Evolutionary conservation across 305 asterid species (phyloP), one percentile per base, ranked within the genome.

Genomic region (Fraxinus xanthoxyloides): DNA sequence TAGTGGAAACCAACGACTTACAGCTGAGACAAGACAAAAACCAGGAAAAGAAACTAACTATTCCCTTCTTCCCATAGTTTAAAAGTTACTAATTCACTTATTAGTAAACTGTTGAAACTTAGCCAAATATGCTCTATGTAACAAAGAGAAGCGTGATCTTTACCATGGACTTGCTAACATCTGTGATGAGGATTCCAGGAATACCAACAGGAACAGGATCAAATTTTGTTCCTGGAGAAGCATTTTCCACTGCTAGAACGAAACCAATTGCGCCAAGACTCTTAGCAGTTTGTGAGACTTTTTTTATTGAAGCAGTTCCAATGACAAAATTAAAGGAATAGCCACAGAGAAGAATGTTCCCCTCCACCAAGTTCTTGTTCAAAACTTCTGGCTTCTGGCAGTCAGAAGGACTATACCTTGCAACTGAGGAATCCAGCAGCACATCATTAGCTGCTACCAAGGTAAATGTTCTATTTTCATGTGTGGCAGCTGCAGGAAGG

Each of bases 281-380:
- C 92, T 87, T 92, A 19, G 98, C 97, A 74, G 99, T 93, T 85
- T 93, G 88, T 0, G 94, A 83, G 38, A 95, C 98, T 84, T 84
- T 92, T 87, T 93, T 97, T 38, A 97, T 89, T n/a, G 97, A 97
- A 80, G 99, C 92, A 77, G 98, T 89, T 75, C 98, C 99, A 67
- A 89, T 86, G 61, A 93, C 95, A 80, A 97, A 97, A 85, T 97
- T 97, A 86, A 93, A 97, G 61, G 99, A 95, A 86, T 95, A 95
- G 75, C 99, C 99, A 82, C 99, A 97, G 35, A 97, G 97, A 89
- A 97, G 94, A 85, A 97, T 95, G 82, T 93, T 97, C 48, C 98
- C 99, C 84, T 91, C 88, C 84, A 97, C 98, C 89, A 95, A 87
- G 75, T 91, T 89, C 83, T 92, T 97, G 86, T 97, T 97, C 78